A percentile compares a stretch with the other conserved stretches of the same genome.
Conservation (phyloP, 768 basidiomycete genomes). For the Tricholoma bakamatsutake region DNA sequence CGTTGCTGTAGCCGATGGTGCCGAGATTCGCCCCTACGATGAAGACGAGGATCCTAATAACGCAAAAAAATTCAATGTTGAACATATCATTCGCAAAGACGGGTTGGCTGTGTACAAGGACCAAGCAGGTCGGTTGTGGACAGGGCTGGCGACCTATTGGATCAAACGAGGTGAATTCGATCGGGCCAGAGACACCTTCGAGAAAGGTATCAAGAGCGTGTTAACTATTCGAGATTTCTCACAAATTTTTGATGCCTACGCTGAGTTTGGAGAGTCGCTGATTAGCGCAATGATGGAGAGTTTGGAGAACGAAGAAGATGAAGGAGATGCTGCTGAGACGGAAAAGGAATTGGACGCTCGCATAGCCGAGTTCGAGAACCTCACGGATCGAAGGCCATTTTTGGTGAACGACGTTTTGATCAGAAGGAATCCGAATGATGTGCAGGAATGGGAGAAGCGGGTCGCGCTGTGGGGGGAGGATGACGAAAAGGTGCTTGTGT, state of each 20-base stretch:
- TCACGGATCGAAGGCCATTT: constrained; percentile 95
- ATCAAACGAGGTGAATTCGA: constrained; percentile 96
- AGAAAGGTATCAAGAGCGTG: constrained; percentile 69
- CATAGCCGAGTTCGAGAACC: constrained; percentile 89
- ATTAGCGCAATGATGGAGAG: constrained; percentile 87
- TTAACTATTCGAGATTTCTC: constrained; percentile 96
- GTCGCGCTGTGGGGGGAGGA: constrained; percentile 90
- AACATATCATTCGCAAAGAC: constrained; percentile 77
- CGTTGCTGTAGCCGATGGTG: constrained; percentile 42
- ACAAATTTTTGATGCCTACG: constrained; percentile 95
- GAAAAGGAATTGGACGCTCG: constrained; percentile 80
- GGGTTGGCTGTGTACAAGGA: constrained; percentile 90
- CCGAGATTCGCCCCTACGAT: constrained; percentile 22
- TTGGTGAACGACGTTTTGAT: constrained; percentile 93
- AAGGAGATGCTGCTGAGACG: constrained; percentile 68
- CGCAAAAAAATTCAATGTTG: constrained; percentile 71
- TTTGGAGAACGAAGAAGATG: constrained; percentile 75
- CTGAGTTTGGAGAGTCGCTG: constrained; percentile 88
- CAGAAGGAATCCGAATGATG: constrained; percentile 92
- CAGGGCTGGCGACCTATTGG: constrained; percentile 94
- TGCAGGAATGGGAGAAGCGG: constrained; percentile 99
- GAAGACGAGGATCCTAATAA: constrained; percentile 81
- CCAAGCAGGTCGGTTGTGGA: constrained; percentile 84
- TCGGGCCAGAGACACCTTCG: constrained; percentile 54
- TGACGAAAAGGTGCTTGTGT: constrained; percentile 72